Conservation (phyloP, 805 yeast species). For the Metschnikowia corniflorae region DNA sequence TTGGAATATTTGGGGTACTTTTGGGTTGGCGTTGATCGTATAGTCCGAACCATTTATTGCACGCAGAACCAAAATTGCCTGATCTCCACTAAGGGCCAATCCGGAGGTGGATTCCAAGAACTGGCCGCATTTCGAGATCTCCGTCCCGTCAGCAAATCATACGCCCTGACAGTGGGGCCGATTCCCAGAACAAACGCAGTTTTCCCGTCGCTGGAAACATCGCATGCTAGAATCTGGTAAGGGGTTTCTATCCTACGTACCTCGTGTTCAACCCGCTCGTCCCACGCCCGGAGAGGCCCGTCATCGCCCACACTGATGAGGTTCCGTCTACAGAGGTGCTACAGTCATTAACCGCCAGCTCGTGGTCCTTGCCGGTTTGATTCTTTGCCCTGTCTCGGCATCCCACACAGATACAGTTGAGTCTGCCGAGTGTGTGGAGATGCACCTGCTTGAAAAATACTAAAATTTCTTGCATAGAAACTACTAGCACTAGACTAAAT, state of each 20-base stretch:
- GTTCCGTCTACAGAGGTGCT: slow-evolving; percentile 26
- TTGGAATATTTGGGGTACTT: slow-evolving; percentile 35
- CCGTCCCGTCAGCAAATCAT: slow-evolving; percentile 49
- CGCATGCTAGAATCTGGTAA: slow-evolving; percentile 55
- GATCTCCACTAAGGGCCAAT: slow-evolving; percentile 45
- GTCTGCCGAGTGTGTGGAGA: too few species aligned
- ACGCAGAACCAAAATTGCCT: slow-evolving; percentile 46
- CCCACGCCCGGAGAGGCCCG: slow-evolving; percentile 62
- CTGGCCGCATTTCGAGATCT: slow-evolving; percentile 44
- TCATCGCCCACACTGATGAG: slow-evolving; percentile 63
- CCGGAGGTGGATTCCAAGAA: slow-evolving; percentile 56
- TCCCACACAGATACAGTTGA: slow-evolving; percentile 62
- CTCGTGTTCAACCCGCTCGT: slow-evolving; percentile 49
- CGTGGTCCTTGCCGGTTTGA: slow-evolving; percentile 51
- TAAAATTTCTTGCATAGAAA: too few species aligned
- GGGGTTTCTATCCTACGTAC: slow-evolving; percentile 40
- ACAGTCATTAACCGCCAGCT: slow-evolving; percentile 54
- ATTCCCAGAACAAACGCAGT: slow-evolving; percentile 60
- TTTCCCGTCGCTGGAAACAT: slow-evolving; percentile 35
- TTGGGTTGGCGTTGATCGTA: slow-evolving; percentile 51
- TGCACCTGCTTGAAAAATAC: too few species aligned
- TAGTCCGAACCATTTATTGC: slow-evolving; percentile 56
- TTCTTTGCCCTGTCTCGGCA: slow-evolving; percentile 48
- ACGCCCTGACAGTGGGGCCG: slow-evolving; percentile 59
- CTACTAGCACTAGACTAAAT: too few species aligned